Base-by-base conservation (phyloP, 352 stramenopile species). In the Elongisporangium undulatum region DNA sequence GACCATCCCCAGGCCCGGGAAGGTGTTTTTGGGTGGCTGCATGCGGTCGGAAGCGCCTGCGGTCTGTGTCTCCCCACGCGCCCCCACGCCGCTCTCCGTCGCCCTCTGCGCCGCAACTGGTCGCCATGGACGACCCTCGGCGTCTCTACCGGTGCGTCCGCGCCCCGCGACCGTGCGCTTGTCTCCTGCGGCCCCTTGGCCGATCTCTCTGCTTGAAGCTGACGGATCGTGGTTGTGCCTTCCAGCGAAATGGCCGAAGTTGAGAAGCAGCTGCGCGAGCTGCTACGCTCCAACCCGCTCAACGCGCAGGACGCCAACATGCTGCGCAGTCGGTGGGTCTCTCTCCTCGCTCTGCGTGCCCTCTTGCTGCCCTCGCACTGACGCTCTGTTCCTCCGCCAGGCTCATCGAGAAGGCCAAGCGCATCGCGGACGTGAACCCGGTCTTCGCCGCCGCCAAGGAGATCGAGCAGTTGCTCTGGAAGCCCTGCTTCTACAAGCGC, bases 401-500 rank as follows among this genome's bases (percentile, higher is more conserved):
- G 2, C 62, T 94, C 6, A 73, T 84, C 39, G 79, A 81, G 41
- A 79, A 80, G 52, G 82, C 79, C 23, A 75, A 68, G 49, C 50
- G 59, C 16, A 60, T 92, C 20, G 71, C 64, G 22, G 67, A 86
- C 38, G 62, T 58, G 41, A 72, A 74, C n/a, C 72, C 82, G 13
- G 56, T 64, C 3, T 86, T 92, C 53, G 81, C 82, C 17, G 81
- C 81, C 15, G 38, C 60, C 17, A 89, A 88, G 56, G 82, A 94
- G 64, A 68, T 91, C 16, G 85, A 94, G 58, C 79, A 90, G 53
- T 82, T 82, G 59, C 73, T 96, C 29, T 97, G 89, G 89, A 96
- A 96, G 64, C 87, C 79, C 17, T 96, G 88, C 64, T 95, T 95
- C 61, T 97, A 97, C 67, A 92, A 92, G 59, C 80, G 87, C 64